phyloP scores from a whole-genome alignment of 305 asterid species.

The Fraxinus ornus region DNA sequence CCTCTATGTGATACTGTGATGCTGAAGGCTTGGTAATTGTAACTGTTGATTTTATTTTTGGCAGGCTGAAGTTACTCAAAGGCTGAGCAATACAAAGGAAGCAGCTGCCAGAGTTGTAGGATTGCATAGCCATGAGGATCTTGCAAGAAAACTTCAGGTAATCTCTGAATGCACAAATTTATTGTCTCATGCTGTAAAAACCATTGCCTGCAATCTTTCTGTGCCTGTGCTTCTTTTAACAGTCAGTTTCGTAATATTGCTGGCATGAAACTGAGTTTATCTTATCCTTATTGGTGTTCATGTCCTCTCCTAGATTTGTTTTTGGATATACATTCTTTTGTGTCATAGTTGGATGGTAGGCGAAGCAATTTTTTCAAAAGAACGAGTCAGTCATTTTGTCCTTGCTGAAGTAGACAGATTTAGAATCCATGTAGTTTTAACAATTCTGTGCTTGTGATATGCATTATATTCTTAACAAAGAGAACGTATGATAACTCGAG shows the following conservation, averaged over 20 bases:
- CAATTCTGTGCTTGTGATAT: background rate
- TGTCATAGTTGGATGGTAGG: background rate
- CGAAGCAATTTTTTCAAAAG: background rate
- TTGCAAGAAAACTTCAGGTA: slow-evolving; percentile 81
- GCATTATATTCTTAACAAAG: background rate
- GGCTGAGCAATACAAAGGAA: slow-evolving; percentile 57
- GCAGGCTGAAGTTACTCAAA: slow-evolving; percentile 88
- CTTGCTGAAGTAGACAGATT: background rate
- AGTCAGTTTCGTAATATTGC: background rate
- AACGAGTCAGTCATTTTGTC: background rate
- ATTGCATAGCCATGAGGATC: slow-evolving; percentile 75
- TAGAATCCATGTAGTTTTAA: background rate
- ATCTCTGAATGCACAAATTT: background rate
- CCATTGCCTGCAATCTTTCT: background rate
- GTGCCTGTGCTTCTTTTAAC: background rate
- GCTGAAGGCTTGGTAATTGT: background rate
- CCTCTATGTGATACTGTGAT: background rate
- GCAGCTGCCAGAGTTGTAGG: slow-evolving; percentile 46
- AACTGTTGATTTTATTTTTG: background rate
- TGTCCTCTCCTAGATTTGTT: background rate
- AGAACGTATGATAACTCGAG: background rate
- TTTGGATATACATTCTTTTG: background rate
- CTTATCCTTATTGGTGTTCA: background rate
- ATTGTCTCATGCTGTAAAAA: background rate
- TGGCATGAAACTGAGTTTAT: background rate